Conservation (phyloP, 1,139 yeast genomes). For the Blastobotrys arbuscula region DNA sequence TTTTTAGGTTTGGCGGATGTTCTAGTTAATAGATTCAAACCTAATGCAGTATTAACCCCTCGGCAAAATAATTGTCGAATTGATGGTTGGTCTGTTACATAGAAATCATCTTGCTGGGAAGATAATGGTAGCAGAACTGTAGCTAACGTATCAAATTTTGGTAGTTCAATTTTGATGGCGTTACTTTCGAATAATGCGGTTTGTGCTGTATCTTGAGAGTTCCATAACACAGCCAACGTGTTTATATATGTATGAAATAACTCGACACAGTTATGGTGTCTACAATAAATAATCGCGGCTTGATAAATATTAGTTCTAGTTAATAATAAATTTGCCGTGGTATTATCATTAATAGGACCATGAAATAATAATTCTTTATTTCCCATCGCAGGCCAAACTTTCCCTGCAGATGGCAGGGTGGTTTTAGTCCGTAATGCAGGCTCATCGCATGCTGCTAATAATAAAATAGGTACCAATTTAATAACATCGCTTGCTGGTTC, state of each 20-base stretch:
- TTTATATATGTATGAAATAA: conserved; percentile 10
- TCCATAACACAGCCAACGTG: conserved; percentile 10
- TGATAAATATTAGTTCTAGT: conserved; percentile 1
- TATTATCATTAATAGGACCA: not conserved
- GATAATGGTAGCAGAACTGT: conserved; percentile 8
- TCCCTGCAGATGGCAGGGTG: conserved; percentile 3
- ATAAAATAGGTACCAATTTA: conserved; percentile 8
- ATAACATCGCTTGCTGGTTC: conserved; percentile 9
- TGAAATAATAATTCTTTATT: not conserved
- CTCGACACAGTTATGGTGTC: conserved; percentile 5
- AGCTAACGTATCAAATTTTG: conserved; percentile 4
- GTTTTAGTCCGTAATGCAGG: conserved; percentile 2
- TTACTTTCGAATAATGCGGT: conserved; percentile 10
- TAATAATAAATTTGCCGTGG: not conserved
- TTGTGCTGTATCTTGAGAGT: not conserved
- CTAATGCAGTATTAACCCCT: conserved; percentile 7
- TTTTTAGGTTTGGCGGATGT: not conserved
- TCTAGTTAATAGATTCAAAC: conserved; percentile 3
- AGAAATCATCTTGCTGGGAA: not conserved
- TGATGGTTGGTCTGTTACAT: not conserved
- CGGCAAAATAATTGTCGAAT: conserved; percentile 8
- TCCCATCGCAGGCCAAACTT: conserved; percentile 8
- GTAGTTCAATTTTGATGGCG: conserved; percentile 6
- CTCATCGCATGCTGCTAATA: conserved; percentile 5
- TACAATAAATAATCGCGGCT: conserved; percentile 9